Evolutionary conservation across 2,329 filamentous ascomycete genomes (phyloP).

Genomic region (Fusarium lateritium): DNA sequence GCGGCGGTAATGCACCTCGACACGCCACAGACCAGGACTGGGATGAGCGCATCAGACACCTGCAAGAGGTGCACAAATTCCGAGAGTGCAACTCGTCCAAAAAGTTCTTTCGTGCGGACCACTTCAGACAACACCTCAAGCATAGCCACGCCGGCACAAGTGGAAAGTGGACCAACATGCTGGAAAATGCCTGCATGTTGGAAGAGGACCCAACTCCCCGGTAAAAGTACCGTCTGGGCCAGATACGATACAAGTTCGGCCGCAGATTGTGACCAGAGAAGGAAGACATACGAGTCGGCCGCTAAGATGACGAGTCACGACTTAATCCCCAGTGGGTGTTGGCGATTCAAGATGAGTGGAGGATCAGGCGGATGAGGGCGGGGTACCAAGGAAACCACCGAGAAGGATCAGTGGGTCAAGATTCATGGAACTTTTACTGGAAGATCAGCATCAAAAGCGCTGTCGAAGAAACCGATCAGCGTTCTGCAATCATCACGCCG

Average conservation of each 20-base stretch:
- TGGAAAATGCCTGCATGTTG: constrained; percentile 97
- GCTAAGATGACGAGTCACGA: constrained; percentile 38
- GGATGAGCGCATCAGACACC: constrained; percentile 87
- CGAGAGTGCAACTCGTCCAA: constrained; percentile 98
- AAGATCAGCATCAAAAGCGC: constrained; percentile 17
- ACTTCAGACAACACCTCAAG: constrained; percentile 98
- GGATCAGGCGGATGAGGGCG: constrained; percentile 38
- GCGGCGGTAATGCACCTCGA: constrained; percentile 56
- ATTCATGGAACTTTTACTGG: constrained; percentile 25
- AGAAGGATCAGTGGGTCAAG: constrained; percentile 26
- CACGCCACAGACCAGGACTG: constrained; percentile 85
- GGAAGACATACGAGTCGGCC: constrained; percentile 25
- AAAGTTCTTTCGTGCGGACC: constrained; percentile 97
- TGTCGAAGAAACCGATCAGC: constrained; percentile 27
- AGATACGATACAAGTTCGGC: constrained; percentile 14
- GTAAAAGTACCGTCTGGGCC: constrained; percentile 39
- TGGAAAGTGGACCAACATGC: constrained; percentile 98
- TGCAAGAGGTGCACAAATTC: constrained; percentile 95
- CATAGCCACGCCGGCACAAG: constrained; percentile 96
- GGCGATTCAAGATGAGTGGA: constrained; percentile 35
- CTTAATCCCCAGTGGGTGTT: constrained; percentile 34
- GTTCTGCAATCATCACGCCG: constrained; percentile 14
- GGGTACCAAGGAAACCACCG: constrained; percentile 36
- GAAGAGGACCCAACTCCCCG: constrained; percentile 74
- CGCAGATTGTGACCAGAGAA: constrained; percentile 17